Percentiles rank a stretch among this genome's conserved stretches.
These are phyloP conservation scores for Roridomyces roridus DNA, from an alignment of 768 basidiomycete genomes.

Conservation along the genomic window DNA sequence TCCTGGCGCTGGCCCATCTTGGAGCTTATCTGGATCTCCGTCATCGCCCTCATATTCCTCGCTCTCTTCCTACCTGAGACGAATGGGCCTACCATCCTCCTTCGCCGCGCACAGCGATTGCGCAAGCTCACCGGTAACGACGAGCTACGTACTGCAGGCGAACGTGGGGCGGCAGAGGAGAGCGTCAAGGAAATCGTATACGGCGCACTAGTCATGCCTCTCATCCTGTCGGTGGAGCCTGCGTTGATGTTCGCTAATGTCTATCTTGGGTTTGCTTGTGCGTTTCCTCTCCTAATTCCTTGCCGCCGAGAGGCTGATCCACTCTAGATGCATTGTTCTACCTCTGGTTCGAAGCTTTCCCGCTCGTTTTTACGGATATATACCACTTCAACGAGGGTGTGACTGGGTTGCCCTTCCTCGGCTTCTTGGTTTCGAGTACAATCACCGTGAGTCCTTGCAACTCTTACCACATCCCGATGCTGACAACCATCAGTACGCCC, in stretches of 20 bases:
- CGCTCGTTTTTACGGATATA: constrained; percentile 37
- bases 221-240: constrained; percentile 37
- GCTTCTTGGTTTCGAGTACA: constrained; percentile 26
- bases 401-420: constrained; percentile 38
- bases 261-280: constrained; percentile 38
- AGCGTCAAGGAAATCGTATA: constrained; percentile 23
- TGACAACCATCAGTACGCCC: constrained; percentile 18
- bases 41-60: constrained; percentile 31
- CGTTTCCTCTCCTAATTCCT: background rate
- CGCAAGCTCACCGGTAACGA: constrained; percentile 36
- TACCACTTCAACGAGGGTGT: constrained; percentile 39
- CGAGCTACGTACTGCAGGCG: constrained; percentile 30
- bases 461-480: background rate
- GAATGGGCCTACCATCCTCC: constrained; percentile 30
- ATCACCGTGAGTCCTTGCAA: constrained; percentile 11
- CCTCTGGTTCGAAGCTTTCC: constrained; percentile 42
- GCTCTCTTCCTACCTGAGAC: constrained; percentile 40
- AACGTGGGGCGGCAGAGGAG: constrained; percentile 28
- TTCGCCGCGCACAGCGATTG: constrained; percentile 35
- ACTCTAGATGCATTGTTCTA: constrained; percentile 33
- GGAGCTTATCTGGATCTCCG: constrained; percentile 40
- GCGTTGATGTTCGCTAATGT: constrained; percentile 35
- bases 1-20: constrained; percentile 42
- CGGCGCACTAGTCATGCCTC: constrained; percentile 36
- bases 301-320: background rate